phyloP scores from a whole-genome alignment of 306 rosid genomes.

The Alnus glutinosa region DNA sequence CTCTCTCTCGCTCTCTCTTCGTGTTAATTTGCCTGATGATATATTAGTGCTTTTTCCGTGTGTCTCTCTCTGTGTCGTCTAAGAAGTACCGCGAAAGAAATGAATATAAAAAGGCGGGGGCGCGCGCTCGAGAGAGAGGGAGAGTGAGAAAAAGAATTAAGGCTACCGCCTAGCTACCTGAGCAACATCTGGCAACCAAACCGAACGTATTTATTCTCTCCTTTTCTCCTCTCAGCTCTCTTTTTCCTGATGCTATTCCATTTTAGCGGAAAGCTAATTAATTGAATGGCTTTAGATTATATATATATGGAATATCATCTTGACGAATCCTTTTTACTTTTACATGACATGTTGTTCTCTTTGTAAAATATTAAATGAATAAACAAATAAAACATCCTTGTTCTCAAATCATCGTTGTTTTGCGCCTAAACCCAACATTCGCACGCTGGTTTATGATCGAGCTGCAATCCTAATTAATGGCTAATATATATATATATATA shows the following conservation, averaged over 20 bases:
- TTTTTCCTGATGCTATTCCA: constrained; percentile 24
- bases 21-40: constrained; percentile 25
- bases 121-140: not conserved
- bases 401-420: too few species aligned
- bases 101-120: constrained; percentile 10
- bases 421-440: too few species aligned
- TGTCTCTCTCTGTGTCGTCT: constrained; percentile 14
- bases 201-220: constrained; percentile 59
- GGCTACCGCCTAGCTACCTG: not conserved
- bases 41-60: constrained; percentile 20
- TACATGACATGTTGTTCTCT: too few species aligned
- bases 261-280: not conserved
- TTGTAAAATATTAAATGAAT: too few species aligned
- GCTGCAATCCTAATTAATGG: too few species aligned
- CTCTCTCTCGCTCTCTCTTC: constrained; percentile 6
- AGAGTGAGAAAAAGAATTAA: constrained; percentile 4
- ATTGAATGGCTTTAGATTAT: too few species aligned
- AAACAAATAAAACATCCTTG: too few species aligned
- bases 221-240: constrained; percentile 25
- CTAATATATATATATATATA: too few species aligned
- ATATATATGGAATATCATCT: too few species aligned
- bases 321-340: too few species aligned
- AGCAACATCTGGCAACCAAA: constrained; percentile 20
- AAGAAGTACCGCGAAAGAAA: constrained; percentile 36
- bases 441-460: too few species aligned